Evolutionary conservation across 495 filamentous ascomycete genomes (phyloP).

Genomic region (Pseudomonodictys pantanalensis): DNA sequence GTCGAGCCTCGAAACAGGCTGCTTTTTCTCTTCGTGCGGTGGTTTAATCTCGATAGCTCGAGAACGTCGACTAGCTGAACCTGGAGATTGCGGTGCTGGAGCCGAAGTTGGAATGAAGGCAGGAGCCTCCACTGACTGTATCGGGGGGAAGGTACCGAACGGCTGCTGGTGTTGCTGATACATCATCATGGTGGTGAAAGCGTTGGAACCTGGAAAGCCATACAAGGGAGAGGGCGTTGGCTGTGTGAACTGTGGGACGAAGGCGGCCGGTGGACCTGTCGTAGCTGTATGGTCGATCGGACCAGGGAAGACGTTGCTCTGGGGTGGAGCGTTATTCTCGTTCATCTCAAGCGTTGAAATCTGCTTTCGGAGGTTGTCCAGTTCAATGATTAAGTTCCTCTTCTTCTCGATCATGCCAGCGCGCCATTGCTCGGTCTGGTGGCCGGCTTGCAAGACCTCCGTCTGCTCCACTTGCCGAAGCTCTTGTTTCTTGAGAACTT

Average conservation of each 20-base stretch:
- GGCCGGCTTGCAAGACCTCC: conserved; percentile 21
- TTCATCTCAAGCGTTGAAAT: conserved; percentile 15
- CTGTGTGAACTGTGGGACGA: conserved; percentile 19
- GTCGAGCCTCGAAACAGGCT: conserved; percentile 31
- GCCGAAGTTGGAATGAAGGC: not conserved
- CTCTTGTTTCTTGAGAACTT: conserved; percentile 16
- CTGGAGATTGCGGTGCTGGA: conserved; percentile 8
- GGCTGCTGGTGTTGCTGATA: conserved; percentile 2
- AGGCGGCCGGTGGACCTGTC: not conserved
- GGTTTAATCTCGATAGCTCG: conserved; percentile 38
- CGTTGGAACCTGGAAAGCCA: not conserved
- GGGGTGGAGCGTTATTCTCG: not conserved
- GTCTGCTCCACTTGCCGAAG: conserved; percentile 25
- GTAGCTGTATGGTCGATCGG: not conserved
- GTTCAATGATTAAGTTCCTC: conserved; percentile 26
- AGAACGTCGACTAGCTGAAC: conserved; percentile 34
- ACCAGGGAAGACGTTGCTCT: not conserved
- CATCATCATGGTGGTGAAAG: conserved; percentile 17
- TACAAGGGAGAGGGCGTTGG: not conserved
- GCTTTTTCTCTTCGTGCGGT: conserved; percentile 21
- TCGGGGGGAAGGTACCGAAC: not conserved
- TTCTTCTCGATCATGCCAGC: conserved; percentile 24
- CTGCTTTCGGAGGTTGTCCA: conserved; percentile 25
- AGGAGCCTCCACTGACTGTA: not conserved
- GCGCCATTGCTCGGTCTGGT: conserved; percentile 16